Evolutionary conservation across 768 basidiomycete species (phyloP).

Genomic region (Boletus vermiculosoides): DNA sequence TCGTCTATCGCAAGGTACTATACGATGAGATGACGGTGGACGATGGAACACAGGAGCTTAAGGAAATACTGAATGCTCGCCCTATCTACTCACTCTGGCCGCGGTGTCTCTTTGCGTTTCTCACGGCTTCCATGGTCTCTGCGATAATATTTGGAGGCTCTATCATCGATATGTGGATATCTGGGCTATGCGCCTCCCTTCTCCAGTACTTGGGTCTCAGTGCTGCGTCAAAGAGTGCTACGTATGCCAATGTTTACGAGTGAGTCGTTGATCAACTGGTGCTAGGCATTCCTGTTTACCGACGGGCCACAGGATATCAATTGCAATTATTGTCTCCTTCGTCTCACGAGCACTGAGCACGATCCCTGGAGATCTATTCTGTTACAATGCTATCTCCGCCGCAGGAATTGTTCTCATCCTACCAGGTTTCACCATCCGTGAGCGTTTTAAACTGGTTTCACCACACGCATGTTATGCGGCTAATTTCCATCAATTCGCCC

Average conservation of each 20-base stretch:
- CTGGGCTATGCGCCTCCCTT: slow-evolving; percentile 63
- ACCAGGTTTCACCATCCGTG: slow-evolving; percentile 81
- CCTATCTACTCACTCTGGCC: slow-evolving; percentile 66
- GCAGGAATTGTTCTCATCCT: slow-evolving; percentile 89
- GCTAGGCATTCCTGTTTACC: not conserved
- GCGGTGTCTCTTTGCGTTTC: slow-evolving; percentile 73
- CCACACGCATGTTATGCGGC: slow-evolving; percentile 52
- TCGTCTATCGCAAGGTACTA: slow-evolving; percentile 81
- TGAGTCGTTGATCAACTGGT: slow-evolving; percentile 40
- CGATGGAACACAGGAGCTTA: slow-evolving; percentile 69
- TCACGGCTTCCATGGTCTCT: slow-evolving; percentile 78
- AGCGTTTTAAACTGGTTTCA: slow-evolving; percentile 59
- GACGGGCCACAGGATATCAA: slow-evolving; percentile 66
- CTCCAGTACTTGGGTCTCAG: slow-evolving; percentile 80
- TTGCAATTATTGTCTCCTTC: slow-evolving; percentile 82
- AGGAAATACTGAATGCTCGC: slow-evolving; percentile 56
- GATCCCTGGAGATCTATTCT: slow-evolving; percentile 73
- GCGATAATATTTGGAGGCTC: slow-evolving; percentile 81
- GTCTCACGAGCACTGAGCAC: slow-evolving; percentile 75
- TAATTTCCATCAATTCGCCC: slow-evolving; percentile 1
- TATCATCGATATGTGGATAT: slow-evolving; percentile 80
- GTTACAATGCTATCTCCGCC: slow-evolving; percentile 87
- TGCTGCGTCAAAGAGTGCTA: slow-evolving; percentile 79
- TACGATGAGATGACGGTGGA: slow-evolving; percentile 77
- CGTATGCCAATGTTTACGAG: slow-evolving; percentile 97